phyloP scores from a whole-genome alignment of 148 eudicot species.

The Chenopodium album region DNA sequence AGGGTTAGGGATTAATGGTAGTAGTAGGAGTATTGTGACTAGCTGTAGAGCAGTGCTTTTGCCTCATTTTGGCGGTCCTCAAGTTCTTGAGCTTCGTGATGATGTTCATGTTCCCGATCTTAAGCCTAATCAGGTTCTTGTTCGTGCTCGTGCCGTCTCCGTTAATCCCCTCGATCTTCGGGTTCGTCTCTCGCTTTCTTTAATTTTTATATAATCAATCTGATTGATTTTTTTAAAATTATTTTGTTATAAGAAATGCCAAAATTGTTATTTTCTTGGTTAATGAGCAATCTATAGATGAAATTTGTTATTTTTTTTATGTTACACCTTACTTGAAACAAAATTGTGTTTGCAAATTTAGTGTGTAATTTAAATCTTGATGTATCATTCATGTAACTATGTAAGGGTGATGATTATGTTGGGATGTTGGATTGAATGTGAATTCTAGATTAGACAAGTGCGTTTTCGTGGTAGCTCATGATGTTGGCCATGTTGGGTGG shows the following conservation, averaged over 20 bases:
- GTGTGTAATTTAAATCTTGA: background rate
- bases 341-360: background rate
- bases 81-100: slow-evolving; percentile 62
- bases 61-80: slow-evolving; percentile 87
- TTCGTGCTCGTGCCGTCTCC: slow-evolving; percentile 86
- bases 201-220: background rate
- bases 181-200: slow-evolving; percentile 33
- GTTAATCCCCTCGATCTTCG: slow-evolving; percentile 86
- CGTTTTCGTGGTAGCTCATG: background rate
- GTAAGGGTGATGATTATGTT: background rate
- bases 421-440: background rate
- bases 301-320: too few species aligned
- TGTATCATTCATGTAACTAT: too few species aligned
- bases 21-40: slow-evolving; percentile 46
- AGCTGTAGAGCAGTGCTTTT: slow-evolving; percentile 77
- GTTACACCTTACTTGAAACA: too few species aligned
- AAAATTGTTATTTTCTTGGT: background rate
- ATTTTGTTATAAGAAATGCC: background rate
- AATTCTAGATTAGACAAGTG: background rate
- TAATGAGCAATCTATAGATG: background rate
- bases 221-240: background rate
- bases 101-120: slow-evolving; percentile 71
- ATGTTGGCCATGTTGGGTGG: too few species aligned
- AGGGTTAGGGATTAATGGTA: slow-evolving; percentile 26
- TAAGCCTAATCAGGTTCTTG: slow-evolving; percentile 73